Conservation (phyloP, 108 stramenopile genomes). For the Nitzschia sp. region DNA sequence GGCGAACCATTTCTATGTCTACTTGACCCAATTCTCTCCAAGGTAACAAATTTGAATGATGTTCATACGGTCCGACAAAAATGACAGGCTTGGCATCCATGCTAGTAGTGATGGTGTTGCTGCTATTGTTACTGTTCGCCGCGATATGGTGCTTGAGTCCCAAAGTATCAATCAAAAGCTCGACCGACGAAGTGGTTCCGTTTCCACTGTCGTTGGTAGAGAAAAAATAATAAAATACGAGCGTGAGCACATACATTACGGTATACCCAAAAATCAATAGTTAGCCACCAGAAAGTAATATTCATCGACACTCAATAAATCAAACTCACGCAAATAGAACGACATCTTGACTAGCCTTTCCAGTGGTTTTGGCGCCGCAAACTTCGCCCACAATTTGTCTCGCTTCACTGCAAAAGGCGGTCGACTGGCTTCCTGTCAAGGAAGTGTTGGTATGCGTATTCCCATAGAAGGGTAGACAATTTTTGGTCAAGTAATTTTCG, state of each 20-base stretch:
- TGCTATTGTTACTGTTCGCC: slow-evolving; percentile 4
- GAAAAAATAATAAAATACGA: not conserved
- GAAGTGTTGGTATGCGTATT: slow-evolving; percentile 94
- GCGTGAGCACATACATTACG: not conserved
- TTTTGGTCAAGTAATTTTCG: slow-evolving; percentile 60
- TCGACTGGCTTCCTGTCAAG: slow-evolving; percentile 85
- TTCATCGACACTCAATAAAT: not conserved
- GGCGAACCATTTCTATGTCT: slow-evolving; percentile 58
- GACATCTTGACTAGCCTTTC: slow-evolving; percentile 84
- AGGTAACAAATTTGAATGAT: slow-evolving; percentile 96
- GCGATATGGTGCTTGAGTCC: slow-evolving; percentile 33
- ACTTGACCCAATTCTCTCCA: slow-evolving; percentile 93
- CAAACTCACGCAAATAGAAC: slow-evolving; percentile 84
- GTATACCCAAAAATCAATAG: not conserved
- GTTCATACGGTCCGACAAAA: slow-evolving; percentile 94
- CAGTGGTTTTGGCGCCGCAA: slow-evolving; percentile 83
- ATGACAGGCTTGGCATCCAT: slow-evolving; percentile 58
- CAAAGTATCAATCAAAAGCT: slow-evolving; percentile 70
- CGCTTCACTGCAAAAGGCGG: slow-evolving; percentile 90
- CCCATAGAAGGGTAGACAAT: slow-evolving; percentile 86
- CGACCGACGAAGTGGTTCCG: slow-evolving; percentile 93
- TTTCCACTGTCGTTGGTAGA: slow-evolving; percentile 51
- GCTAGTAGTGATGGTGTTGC: not conserved
- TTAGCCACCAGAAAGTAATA: not conserved
- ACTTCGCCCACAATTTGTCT: slow-evolving; percentile 88